Percentiles rank a stretch among this genome's conserved stretches.
phyloP scores from a whole-genome alignment of 2,329 filamentous ascomycete species.

The Cladobotryum mycophilum region DNA sequence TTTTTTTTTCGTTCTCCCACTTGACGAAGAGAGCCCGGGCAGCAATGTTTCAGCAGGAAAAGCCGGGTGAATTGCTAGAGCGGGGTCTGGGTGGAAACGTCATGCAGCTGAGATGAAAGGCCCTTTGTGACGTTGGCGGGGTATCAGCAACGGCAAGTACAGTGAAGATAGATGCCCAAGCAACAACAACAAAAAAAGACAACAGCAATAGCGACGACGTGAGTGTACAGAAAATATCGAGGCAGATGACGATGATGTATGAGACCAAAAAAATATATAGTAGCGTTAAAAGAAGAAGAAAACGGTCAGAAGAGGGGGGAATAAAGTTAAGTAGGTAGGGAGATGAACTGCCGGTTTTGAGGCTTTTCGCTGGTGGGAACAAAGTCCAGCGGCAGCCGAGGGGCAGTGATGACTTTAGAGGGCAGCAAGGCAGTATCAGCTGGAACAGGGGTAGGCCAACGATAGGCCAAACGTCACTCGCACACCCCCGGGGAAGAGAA shows the following conservation, averaged over 20 bases:
- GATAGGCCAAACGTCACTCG: conserved; percentile 9
- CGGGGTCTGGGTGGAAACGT: not conserved
- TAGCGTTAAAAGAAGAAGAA: not conserved
- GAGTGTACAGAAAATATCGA: not conserved
- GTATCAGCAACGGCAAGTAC: not conserved
- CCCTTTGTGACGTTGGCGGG: not conserved
- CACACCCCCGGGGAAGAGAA: not conserved
- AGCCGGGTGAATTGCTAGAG: not conserved
- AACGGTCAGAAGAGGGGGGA: not conserved
- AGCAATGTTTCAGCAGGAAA: not conserved
- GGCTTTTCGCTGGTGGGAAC: conserved; percentile 4
- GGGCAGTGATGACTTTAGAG: conserved; percentile 9
- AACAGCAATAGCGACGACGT: not conserved
- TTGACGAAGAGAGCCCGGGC: not conserved
- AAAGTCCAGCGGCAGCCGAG: conserved; percentile 1
- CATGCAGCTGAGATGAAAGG: not conserved
- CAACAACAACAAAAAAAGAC: not conserved
- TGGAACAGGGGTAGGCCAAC: conserved; percentile 7
- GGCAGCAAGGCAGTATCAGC: conserved; percentile 14
- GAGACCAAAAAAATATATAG: not conserved
- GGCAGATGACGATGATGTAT: not conserved
- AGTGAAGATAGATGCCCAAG: too few relatives aligned
- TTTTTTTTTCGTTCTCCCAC: not conserved
- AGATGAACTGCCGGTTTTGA: conserved; percentile 6
- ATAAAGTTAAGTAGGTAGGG: not conserved